Evolutionary conservation across 1,284 basidiomycete genomes (phyloP), one percentile per base, ranked within the genome.

Genomic region (Microstroma glucosiphilum): DNA sequence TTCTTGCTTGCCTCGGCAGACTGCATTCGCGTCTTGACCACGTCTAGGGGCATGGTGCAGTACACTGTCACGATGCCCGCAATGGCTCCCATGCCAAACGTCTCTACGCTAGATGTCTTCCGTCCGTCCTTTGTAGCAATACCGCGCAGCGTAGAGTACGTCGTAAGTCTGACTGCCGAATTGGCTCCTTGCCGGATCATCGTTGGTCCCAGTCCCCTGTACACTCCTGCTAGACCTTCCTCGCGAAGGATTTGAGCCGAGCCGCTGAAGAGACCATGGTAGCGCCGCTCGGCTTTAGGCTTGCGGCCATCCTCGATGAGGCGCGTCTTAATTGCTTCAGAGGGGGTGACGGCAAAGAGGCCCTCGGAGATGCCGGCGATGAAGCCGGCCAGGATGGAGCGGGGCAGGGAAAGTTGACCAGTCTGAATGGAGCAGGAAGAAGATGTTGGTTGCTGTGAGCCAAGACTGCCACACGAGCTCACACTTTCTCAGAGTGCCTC

Each of bases 291-390:
- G 1, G 92, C 92, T 64, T 86, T 84, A 0, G 89, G 84, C 30
- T 87, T 86, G 77, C 91, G 90, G 7, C 90, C 87, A 73, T 96
- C 93, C 75, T 93, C 92, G 64, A 97, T 93, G 67, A 96, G 86
- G 77, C 96, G 94, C 13, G 93, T 97, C 92, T 97, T 97, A 83
- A 97, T 94, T 0, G 93, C 96, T 80, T 97, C 93, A 12, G 90
- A 92, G 1, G 93, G 93, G 0, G 93, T 96, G 3, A 96, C 93
- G 0, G 92, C 93, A 60, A 96, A 86, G 23, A 96, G 79, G 0
- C 93, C 92, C 80, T 97, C 93, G 76, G 84, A 88, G 85, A 93
- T 87, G 11, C 93, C 93, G 1, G 93, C 93, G 54, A 91, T 91
- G 4, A 97, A 83, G 48, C 93, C 93, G 60, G 93, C 91, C 87